Conservation (phyloP, 2,329 filamentous ascomycete species). For the Fusarium sublunatum region DNA sequence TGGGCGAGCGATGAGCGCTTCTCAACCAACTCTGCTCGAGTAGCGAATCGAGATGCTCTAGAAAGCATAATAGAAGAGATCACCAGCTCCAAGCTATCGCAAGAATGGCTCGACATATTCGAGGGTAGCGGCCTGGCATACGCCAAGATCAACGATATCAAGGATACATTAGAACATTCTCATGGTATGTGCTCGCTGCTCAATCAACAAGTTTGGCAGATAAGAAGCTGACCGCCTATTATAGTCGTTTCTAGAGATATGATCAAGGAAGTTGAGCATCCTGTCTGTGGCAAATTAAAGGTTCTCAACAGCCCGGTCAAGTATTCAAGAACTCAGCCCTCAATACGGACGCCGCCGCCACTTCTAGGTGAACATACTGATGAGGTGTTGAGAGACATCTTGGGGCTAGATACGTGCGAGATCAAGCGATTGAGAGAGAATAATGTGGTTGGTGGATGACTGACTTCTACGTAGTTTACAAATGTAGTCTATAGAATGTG, state of each 20-base stretch:
- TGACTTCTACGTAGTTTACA: no score
- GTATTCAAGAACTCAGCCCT: constrained; percentile 82
- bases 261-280: constrained; percentile 87
- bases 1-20: constrained; percentile 70
- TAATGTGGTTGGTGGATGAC: no score
- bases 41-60: constrained; percentile 77
- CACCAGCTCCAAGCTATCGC: constrained; percentile 79
- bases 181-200: constrained; percentile 68
- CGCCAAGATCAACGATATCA: constrained; percentile 91
- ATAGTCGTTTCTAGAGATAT: constrained; percentile 74
- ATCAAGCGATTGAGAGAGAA: no score
- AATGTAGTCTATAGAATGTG: no score
- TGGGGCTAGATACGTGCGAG: background rate
- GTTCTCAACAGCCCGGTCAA: constrained; percentile 94
- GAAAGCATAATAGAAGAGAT: constrained; percentile 81
- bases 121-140: constrained; percentile 90
- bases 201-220: rapidly evolving
- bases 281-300: constrained; percentile 82
- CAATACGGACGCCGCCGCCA: constrained; percentile 80
- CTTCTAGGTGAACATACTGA: constrained; percentile 87
- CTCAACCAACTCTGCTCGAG: constrained; percentile 68
- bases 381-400: constrained; percentile 67
- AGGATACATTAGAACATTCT: constrained; percentile 81
- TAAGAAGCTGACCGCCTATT: background rate
- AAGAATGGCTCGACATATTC: constrained; percentile 85